Base-by-base conservation (phyloP, 805 yeast species). In the Candida wancherniae region DNA sequence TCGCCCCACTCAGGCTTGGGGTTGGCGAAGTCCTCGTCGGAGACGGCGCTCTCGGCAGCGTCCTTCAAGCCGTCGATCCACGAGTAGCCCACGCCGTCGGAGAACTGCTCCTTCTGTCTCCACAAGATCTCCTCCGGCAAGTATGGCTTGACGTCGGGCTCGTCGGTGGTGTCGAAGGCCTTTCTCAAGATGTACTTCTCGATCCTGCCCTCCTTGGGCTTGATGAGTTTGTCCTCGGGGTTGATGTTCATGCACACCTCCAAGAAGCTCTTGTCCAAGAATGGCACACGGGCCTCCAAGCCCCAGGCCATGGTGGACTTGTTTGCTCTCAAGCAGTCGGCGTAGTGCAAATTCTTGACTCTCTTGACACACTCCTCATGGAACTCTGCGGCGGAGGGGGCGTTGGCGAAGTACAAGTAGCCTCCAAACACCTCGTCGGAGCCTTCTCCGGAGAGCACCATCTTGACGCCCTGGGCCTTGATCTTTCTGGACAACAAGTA, bases 231-330 rank as follows among this genome's bases (percentile, higher is more conserved):
- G 53, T 92, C 97, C 44, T 73, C 73, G 45, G 99, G 97, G 65
- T 83, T 82, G 56, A 92, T 84, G 82, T 83, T 82, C 96, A 92
- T 82, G 62, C 94, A 78, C 26, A 84, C 76, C 53, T 90, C 85
- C 62, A 92, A 69, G 75, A 92, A 92, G 58, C 80, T 73, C 69
- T 80, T 84, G 68, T 92, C 99, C 67, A 92, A 75, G 84, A 92
- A 92, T 48, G 99, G 99, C 48, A 92, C 98, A 69, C 99, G 84
- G 40, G 98, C 98, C 70, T 92, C 99, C 44, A 92, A 75, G 63
- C 99, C 99, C 99, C 99, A 92, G 25, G 99, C 97, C 96, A 92
- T 85, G 37, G 99, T 92, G 19, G 97, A 88, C 69, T 92, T 92
- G 84, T 92, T 92, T 45, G 99, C 99, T 66, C 99, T 82, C 59